Base-by-base conservation (phyloP, 1,139 yeast genomes). In the Suhomyces choctaworum region DNA sequence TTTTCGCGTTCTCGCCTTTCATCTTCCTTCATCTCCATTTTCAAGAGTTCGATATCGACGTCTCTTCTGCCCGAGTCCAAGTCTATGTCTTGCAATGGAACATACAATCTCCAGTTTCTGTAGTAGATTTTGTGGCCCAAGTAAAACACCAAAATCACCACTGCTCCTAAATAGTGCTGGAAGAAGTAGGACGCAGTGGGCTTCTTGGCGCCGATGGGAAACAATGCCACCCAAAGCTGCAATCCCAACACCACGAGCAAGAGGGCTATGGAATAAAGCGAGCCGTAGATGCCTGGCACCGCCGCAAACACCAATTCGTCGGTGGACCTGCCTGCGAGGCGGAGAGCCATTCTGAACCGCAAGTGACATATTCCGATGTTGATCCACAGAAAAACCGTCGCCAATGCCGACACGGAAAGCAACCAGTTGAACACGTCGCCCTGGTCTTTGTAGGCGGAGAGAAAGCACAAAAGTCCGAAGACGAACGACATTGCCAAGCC, bases 361-460 rank as follows among this genome's bases (percentile, higher is more conserved):
- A 66, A 47, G 41, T 61, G 71, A 11, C 71, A 59, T n/a, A 59
- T 56, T 16, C 66, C 56, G 34, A 67, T 62, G 34, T 66, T 58
- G 40, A 66, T 68, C 73, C 73, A 69, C 7, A 71, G 64, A 48
- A 68, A 67, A 27, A 68, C 48, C 13, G 73, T 65, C 2, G 73
- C 65, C 35, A 69, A 53, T 5, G 72, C 73, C 4, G 67, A 60
- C 17, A 68, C 56, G 14, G 70, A 64, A 48, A 69, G 64, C 34
- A 69, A 52, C 74, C 74, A 69, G 9, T 51, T 51, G 39, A 69
- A 68, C 7, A 69, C 70, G 11, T 57, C 58, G 7, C 51, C 62
- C 37, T 64, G 57, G 38, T 62, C 51, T n/a, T 62, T 54, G 26
- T 67, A 62, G 2, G 73, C 73, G 2, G 70, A 58, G 24, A 69